phyloP scores from a whole-genome alignment of 164 flowering plant genomes.

The Aristolochia californica region DNA sequence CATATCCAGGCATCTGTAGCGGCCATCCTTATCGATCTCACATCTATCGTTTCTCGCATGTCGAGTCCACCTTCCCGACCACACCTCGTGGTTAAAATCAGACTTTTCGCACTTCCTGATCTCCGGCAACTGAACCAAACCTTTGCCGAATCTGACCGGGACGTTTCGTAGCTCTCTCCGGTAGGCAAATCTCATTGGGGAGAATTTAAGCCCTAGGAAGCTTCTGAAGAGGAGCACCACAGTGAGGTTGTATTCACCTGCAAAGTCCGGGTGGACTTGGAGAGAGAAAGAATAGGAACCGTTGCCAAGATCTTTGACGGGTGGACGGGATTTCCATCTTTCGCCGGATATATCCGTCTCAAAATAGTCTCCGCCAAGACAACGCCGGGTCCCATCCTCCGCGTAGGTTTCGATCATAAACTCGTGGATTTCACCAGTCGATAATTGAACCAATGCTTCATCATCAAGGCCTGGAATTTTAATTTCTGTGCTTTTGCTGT shows the following conservation, averaged over 20 bases:
- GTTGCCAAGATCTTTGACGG: conserved; percentile 56
- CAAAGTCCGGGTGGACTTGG: conserved; percentile 78
- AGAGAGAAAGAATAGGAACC: conserved; percentile 61
- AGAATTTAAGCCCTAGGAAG: conserved; percentile 61
- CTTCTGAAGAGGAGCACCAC: conserved; percentile 64
- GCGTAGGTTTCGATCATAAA: conserved; percentile 54
- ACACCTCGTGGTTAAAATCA: conserved; percentile 45
- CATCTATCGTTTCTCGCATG: conserved; percentile 61
- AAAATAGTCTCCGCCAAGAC: conserved; percentile 83
- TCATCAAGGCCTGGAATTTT: conserved; percentile 38
- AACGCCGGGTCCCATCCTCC: conserved; percentile 38
- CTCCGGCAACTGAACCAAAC: conserved; percentile 23
- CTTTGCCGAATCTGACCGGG: conserved; percentile 27
- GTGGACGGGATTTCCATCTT: conserved; percentile 80
- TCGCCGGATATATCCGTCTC: conserved; percentile 84
- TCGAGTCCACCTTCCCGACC: conserved; percentile 91
- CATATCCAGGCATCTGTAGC: conserved; percentile 52
- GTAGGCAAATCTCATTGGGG: conserved; percentile 40
- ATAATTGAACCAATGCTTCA: conserved; percentile 16
- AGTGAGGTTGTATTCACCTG: conserved; percentile 53
- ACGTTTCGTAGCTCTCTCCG: conserved; percentile 40
- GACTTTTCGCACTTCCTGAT: conserved; percentile 32
- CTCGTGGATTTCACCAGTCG: conserved; percentile 59
- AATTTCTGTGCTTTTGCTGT: conserved; percentile 40
- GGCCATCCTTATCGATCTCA: conserved; percentile 53